Evolutionary conservation across 2,329 filamentous ascomycete genomes (phyloP).

Genomic region (Aspergillus clavatus): DNA sequence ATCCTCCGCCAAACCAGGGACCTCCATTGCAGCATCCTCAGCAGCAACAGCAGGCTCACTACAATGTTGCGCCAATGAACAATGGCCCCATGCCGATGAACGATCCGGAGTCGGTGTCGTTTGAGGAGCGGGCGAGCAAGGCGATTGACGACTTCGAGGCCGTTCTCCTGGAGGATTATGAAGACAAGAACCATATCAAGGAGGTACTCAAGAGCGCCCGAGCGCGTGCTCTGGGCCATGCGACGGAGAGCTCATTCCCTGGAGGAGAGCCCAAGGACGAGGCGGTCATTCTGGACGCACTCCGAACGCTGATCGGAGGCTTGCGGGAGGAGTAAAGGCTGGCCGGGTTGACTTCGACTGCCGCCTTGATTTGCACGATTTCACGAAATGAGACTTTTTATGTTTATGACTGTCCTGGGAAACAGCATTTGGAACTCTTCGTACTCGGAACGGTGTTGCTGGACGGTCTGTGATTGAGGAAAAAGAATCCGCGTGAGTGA

Average conservation of each 20-base stretch:
- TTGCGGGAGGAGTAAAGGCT: conserved; percentile 31
- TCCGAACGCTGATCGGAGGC: conserved; percentile 37
- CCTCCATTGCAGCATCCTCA: conserved; percentile 11
- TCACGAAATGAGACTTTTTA: conserved; percentile 14
- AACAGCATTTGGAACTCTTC: conserved; percentile 6
- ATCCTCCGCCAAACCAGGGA: conserved; percentile 10
- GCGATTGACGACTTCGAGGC: conserved; percentile 44
- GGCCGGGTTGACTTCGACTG: neutral
- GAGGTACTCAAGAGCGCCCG: conserved; percentile 42
- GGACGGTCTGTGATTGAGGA: conserved; percentile 2
- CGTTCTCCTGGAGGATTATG: conserved; percentile 43
- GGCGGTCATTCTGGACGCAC: conserved; percentile 39
- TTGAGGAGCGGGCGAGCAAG: conserved; percentile 40
- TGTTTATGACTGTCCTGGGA: conserved; percentile 9
- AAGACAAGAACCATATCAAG: conserved; percentile 43
- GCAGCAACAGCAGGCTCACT: conserved; percentile 17
- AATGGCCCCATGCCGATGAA: conserved; percentile 16
- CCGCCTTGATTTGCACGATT: conserved; percentile 11
- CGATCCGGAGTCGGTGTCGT: conserved; percentile 31
- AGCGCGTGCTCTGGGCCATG: conserved; percentile 36
- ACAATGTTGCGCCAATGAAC: conserved; percentile 17
- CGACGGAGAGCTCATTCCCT: conserved; percentile 40
- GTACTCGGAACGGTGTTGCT: conserved; percentile 10
- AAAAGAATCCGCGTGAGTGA: neutral
- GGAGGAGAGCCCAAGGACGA: conserved; percentile 43